Conservation (phyloP, 495 filamentous ascomycete species). For the Penicillium tannophilum region DNA sequence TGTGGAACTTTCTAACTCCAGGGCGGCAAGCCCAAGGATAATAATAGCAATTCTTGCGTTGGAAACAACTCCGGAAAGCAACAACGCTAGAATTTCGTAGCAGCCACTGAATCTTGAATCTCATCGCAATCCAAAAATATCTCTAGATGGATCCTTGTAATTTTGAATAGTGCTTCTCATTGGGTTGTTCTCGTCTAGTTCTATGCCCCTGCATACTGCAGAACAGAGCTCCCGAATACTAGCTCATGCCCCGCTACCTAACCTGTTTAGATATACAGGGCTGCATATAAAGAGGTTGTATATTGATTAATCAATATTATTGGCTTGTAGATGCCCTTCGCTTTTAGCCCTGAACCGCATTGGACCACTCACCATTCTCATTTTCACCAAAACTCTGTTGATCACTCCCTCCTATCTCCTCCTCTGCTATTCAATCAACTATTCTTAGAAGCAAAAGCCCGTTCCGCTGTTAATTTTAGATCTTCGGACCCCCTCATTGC, state of each 20-base stretch:
- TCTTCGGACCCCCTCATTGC: not conserved
- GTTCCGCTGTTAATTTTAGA: not conserved
- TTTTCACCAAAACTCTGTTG: not conserved
- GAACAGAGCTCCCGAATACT: not conserved
- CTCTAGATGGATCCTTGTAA: not conserved
- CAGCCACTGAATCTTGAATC: not conserved
- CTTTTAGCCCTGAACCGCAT: not conserved
- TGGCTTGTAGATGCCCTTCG: not conserved
- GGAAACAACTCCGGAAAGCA: no score
- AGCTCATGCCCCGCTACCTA: not conserved
- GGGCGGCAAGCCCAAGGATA: not conserved
- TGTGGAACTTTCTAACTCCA: not conserved
- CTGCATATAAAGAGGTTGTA: not conserved
- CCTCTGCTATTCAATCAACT: not conserved
- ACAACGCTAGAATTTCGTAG: not conserved
- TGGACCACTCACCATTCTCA: not conserved
- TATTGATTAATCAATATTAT: not conserved
- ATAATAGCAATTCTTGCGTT: not conserved
- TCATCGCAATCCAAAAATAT: not conserved
- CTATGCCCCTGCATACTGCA: not conserved
- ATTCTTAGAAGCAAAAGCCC: not conserved
- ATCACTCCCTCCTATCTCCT: not conserved
- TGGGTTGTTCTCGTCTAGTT: not conserved
- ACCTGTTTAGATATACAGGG: not conserved
- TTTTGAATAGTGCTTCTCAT: not conserved